phyloP scores from a whole-genome alignment of 2,329 filamentous ascomycete species.

The Pestalotiopsis sp. region DNA sequence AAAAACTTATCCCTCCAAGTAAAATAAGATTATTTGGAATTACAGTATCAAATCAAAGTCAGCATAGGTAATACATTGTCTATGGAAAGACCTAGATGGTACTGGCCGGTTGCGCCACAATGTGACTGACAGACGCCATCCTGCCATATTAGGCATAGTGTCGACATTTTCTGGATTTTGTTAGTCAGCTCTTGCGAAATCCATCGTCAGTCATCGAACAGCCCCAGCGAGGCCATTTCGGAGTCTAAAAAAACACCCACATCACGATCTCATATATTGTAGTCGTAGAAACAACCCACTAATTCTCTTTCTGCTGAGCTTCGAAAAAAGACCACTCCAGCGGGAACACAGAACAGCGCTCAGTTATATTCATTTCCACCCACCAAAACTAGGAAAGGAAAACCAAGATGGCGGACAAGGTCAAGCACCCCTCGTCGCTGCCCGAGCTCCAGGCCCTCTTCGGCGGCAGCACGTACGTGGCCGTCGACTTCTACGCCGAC shows the following conservation, averaged over 20 bases:
- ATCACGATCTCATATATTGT: neutral
- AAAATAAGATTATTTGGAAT: neutral
- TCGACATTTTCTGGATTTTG: neutral
- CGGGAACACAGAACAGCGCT: neutral
- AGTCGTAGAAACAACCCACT: neutral
- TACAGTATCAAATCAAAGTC: neutral
- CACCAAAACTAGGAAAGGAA: neutral
- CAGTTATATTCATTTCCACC: neutral
- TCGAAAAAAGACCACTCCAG: neutral
- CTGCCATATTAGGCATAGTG: neutral
- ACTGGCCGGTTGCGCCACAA: neutral
- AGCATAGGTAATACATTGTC: neutral
- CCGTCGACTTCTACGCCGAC: constrained; percentile 60
- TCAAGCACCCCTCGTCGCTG: constrained; percentile 43
- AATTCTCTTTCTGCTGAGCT: neutral
- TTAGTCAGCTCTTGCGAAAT: neutral
- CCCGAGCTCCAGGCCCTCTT: constrained; percentile 54
- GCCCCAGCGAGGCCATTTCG: neutral
- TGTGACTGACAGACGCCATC: neutral
- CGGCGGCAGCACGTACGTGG: constrained; percentile 51
- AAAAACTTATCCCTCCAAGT: neutral
- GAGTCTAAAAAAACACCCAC: neutral
- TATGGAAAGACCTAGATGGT: neutral
- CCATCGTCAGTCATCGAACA: neutral
- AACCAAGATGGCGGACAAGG: constrained; percentile 21